phyloP scores from a whole-genome alignment of 495 filamentous ascomycete genomes.

The Polyplosphaeria fusca region DNA sequence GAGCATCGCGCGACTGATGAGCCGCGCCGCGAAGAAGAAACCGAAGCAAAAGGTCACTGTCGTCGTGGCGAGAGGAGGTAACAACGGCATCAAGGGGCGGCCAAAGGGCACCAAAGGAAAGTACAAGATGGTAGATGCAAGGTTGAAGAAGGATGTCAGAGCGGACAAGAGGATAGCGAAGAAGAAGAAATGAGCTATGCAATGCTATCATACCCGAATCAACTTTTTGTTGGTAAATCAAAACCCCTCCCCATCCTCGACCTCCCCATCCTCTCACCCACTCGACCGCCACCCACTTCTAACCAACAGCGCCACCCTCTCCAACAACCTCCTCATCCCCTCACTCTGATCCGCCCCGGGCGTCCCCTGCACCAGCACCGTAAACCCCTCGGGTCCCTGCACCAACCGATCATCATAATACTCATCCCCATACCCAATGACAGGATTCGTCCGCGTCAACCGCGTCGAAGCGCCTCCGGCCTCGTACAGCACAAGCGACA shows the following conservation, averaged over 20 bases:
- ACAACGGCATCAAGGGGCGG: conserved; percentile 75
- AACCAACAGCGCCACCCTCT: conserved; percentile 10
- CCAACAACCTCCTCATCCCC: conserved; percentile 15
- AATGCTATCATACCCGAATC: too few relatives aligned
- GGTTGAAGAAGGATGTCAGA: conserved; percentile 97
- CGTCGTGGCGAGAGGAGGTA: conserved; percentile 81
- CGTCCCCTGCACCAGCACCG: conserved; percentile 9
- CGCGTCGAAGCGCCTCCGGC: background rate
- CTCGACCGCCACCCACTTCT: conserved; percentile 16
- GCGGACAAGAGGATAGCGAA: conserved; percentile 80
- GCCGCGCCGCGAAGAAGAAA: conserved; percentile 80
- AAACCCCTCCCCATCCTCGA: too few relatives aligned
- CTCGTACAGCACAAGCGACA: conserved; percentile 11
- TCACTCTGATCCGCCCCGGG: conserved; percentile 20
- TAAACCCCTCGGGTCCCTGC: background rate
- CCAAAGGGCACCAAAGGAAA: conserved; percentile 89
- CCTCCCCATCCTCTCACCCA: background rate
- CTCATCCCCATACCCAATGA: conserved; percentile 5
- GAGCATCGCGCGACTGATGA: conserved; percentile 76
- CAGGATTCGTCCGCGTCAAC: conserved; percentile 5
- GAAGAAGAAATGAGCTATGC: conserved; percentile 51
- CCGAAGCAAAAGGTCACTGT: conserved; percentile 79
- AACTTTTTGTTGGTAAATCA: too few relatives aligned
- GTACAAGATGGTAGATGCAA: conserved; percentile 97
- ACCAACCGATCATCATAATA: conserved; percentile 17